Conservation (phyloP, 192 early-diverging fungal species). For the Phycomyces blakesleeanus region DNA sequence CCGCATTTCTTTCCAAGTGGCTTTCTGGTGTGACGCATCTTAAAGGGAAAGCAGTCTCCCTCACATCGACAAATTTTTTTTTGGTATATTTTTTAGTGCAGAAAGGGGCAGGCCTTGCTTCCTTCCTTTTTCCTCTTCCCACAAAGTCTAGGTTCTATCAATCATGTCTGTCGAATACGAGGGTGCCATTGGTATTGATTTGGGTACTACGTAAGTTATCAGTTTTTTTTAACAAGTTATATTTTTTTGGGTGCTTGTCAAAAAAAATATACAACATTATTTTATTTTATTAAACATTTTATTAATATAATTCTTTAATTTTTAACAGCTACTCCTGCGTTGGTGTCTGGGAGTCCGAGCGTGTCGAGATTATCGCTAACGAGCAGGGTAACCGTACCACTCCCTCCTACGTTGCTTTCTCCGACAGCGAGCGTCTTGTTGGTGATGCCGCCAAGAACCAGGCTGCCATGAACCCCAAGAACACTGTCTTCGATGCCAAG, state of each 20-base stretch:
- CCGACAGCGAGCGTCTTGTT: conserved; percentile 73
- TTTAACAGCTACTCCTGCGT: conserved; percentile 97
- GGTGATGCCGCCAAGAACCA: conserved; percentile 92
- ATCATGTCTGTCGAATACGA: conserved; percentile 38
- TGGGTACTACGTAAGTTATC: conserved; percentile 52
- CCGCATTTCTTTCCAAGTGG: neutral
- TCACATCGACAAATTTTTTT: neutral
- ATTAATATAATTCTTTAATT: too few relatives aligned
- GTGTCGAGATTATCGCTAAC: conserved; percentile 95
- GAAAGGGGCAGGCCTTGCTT: conserved; percentile 4
- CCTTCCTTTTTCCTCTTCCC: conserved; percentile 23
- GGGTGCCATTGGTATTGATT: conserved; percentile 42
- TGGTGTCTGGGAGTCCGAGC: conserved; percentile 84
- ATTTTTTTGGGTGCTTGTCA: neutral
- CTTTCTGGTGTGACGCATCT: neutral
- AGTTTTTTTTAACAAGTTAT: too few relatives aligned
- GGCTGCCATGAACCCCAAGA: conserved; percentile 85
- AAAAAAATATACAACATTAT: too few relatives aligned
- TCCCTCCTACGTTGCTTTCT: conserved; percentile 83
- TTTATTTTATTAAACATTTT: too few relatives aligned
- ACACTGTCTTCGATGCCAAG: conserved; percentile 90
- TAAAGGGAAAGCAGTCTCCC: conserved; percentile 1
- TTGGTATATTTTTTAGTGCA: neutral
- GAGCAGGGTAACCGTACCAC: conserved; percentile 89
- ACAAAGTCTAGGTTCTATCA: conserved; percentile 17